Conservation (phyloP, 495 filamentous ascomycete species). For the Podospora tetraspora region DNA sequence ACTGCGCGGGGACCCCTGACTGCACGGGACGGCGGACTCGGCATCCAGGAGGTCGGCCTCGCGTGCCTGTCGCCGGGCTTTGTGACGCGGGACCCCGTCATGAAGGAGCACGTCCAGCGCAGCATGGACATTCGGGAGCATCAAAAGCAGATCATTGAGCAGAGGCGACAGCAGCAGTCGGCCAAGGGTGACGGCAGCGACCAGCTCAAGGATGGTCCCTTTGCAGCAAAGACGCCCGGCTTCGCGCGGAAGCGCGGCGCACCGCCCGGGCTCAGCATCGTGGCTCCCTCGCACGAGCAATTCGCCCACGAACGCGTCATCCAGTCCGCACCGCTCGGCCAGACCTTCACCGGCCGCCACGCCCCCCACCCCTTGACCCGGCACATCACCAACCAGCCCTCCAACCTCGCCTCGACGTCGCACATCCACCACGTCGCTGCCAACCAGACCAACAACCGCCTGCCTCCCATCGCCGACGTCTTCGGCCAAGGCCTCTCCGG, state of each 20-base stretch:
- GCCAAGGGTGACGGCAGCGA: constrained; percentile 67
- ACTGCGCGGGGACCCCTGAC: constrained; percentile 67
- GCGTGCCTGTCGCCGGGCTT: constrained; percentile 95
- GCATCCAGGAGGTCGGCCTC: constrained; percentile 87
- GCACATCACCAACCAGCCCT: constrained; percentile 78
- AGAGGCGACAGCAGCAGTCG: constrained; percentile 78
- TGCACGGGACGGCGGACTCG: constrained; percentile 65
- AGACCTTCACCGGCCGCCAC: constrained; percentile 88
- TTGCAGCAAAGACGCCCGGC: constrained; percentile 60
- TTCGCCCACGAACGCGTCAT: constrained; percentile 96
- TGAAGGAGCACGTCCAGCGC: constrained; percentile 90
- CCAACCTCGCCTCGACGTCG: constrained; percentile 77
- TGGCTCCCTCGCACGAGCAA: constrained; percentile 90
- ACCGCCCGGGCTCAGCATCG: constrained; percentile 87
- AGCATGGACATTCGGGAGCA: constrained; percentile 92
- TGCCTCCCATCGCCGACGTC: constrained; percentile 92
- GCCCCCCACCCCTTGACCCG: constrained; percentile 75
- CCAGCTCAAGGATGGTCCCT: constrained; percentile 43
- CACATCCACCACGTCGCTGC: constrained; percentile 91
- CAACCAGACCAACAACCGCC: constrained; percentile 81
- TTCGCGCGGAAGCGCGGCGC: constrained; percentile 66
- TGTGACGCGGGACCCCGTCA: constrained; percentile 89
- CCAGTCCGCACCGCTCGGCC: constrained; percentile 92
- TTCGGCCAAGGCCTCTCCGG: constrained; percentile 80
- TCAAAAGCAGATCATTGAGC: constrained; percentile 91